Evolutionary conservation across 441 rosid species (phyloP).

Genomic region (Aquilaria agallochum): DNA sequence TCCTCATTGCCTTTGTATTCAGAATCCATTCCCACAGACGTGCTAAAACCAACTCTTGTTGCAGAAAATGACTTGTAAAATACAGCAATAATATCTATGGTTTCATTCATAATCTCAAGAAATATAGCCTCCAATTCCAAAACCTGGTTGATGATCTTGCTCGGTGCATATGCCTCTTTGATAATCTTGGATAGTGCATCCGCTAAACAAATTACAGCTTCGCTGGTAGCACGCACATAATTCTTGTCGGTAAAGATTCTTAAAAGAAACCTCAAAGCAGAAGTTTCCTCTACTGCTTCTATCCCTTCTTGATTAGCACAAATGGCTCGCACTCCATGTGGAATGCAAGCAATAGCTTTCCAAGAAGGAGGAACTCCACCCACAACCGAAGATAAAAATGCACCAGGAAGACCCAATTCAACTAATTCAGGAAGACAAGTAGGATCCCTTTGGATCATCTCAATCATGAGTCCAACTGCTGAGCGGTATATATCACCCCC

Average conservation of each 20-base stretch:
- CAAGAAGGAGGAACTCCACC: conserved; percentile 90
- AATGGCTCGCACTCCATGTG: conserved; percentile 94
- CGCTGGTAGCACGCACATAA: conserved; percentile 89
- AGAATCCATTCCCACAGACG: conserved; percentile 94
- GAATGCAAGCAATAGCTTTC: conserved; percentile 92
- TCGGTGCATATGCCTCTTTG: conserved; percentile 68
- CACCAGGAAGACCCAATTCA: conserved; percentile 93
- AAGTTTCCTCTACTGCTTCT: conserved; percentile 89
- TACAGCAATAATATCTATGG: conserved; percentile 71
- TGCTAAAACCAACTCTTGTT: conserved; percentile 46
- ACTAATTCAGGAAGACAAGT: conserved; percentile 75
- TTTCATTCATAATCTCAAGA: conserved; percentile 90
- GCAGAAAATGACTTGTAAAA: conserved; percentile 52
- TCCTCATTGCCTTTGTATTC: conserved; percentile 57
- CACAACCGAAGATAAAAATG: conserved; percentile 86
- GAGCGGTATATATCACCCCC: conserved; percentile 95
- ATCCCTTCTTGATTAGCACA: conserved; percentile 93
- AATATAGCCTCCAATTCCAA: too few relatives aligned
- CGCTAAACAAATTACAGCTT: conserved; percentile 79
- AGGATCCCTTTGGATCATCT: conserved; percentile 97
- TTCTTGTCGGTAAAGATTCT: conserved; percentile 86
- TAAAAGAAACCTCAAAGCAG: conserved; percentile 78
- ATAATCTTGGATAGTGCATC: too few relatives aligned
- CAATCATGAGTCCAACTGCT: conserved; percentile 98
- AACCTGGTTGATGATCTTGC: too few relatives aligned